Evolutionary conservation across 495 filamentous ascomycete species (phyloP).

Genomic region (Neurospora discreta): DNA sequence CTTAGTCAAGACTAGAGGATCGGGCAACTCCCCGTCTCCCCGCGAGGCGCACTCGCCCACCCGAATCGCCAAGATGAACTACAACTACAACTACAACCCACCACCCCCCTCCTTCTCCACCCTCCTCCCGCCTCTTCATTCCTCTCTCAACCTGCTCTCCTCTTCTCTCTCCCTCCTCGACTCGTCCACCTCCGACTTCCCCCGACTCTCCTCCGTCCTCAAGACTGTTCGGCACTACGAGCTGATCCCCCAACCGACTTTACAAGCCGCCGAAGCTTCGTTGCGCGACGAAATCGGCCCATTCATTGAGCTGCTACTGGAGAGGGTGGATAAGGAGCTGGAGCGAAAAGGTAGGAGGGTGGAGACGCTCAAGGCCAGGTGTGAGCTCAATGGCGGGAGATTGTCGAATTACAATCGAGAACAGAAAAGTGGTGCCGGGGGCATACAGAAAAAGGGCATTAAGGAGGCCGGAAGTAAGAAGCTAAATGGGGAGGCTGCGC

Average conservation of each 20-base stretch:
- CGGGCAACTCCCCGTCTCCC: no score
- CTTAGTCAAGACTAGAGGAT: no score
- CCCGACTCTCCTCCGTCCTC: conserved; percentile 32
- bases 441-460: not conserved
- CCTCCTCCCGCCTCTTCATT: not conserved
- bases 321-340: conserved; percentile 36
- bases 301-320: conserved; percentile 32
- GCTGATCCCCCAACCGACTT: conserved; percentile 37
- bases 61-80: not conserved
- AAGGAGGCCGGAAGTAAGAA: not conserved
- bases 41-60: no score
- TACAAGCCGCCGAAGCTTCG: conserved; percentile 36
- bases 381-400: conserved; percentile 36
- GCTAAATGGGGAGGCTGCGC: conserved; percentile 23
- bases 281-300: conserved; percentile 40
- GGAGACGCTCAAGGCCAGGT: conserved; percentile 36
- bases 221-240: conserved; percentile 44
- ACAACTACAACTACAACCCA: not conserved
- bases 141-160: not conserved
- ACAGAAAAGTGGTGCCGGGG: not conserved
- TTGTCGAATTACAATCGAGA: conserved; percentile 15
- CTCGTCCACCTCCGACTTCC: conserved; percentile 38
- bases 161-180: conserved; percentile 40
- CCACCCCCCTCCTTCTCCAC: not conserved
- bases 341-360: conserved; percentile 34